phyloP scores from a whole-genome alignment of 192 early-diverging fungal species.

The Backusella sp. region DNA sequence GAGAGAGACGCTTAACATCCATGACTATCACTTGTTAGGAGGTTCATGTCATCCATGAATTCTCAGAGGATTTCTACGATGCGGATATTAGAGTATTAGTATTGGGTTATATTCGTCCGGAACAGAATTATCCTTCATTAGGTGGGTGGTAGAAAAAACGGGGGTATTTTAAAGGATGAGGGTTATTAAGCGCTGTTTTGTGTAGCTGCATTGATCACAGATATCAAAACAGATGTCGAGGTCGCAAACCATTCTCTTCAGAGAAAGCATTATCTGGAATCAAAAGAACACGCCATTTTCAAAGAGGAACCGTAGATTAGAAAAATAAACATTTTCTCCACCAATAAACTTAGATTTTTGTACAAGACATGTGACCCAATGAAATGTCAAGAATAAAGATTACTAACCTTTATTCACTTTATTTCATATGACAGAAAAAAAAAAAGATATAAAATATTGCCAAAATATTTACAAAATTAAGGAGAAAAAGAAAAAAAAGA shows the following conservation, averaged over 20 bases:
- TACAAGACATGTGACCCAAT: neutral
- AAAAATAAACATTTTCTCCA: neutral
- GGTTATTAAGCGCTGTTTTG: neutral
- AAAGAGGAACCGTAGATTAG: neutral
- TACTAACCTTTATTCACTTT: neutral
- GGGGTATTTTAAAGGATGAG: too few relatives aligned
- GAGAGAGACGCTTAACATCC: too few relatives aligned
- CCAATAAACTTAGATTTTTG: neutral
- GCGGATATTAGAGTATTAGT: slow-evolving; percentile 80
- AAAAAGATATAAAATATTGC: neutral
- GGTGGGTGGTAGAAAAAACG: slow-evolving; percentile 43
- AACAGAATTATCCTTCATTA: slow-evolving; percentile 83
- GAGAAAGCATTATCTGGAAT: slow-evolving; percentile 51
- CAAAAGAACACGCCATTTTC: slow-evolving; percentile 6
- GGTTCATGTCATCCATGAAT: slow-evolving; percentile 94
- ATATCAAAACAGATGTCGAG: slow-evolving; percentile 88
- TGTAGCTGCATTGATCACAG: slow-evolving; percentile 83
- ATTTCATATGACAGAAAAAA: neutral
- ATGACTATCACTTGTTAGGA: slow-evolving; percentile 48
- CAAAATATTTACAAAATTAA: slow-evolving; percentile 5
- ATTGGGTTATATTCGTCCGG: slow-evolving; percentile 84
- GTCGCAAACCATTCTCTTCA: slow-evolving; percentile 69
- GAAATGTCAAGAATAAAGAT: neutral
- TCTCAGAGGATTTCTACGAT: slow-evolving; percentile 89
- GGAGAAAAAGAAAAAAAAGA: neutral